phyloP scores from a whole-genome alignment of 2,329 filamentous ascomycete genomes.

The Onygenales sp. region DNA sequence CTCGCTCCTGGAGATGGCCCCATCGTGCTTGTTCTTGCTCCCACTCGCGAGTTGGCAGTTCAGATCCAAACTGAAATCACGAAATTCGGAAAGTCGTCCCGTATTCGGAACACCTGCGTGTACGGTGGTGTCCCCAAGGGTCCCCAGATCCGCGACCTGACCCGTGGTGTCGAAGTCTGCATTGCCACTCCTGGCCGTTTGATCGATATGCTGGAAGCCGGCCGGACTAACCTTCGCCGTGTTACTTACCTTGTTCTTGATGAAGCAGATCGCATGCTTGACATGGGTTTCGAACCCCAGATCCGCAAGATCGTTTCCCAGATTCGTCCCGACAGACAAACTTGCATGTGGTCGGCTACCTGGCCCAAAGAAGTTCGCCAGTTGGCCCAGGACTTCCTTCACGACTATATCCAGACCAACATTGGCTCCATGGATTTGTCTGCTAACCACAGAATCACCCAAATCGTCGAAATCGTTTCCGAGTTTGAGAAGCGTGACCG shows the following conservation, averaged over 20 bases:
- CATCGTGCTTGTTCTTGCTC: constrained; percentile 90
- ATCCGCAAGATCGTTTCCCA: constrained; percentile 98
- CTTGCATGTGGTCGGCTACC: constrained; percentile 98
- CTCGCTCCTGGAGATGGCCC: constrained; percentile 90
- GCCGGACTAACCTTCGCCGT: constrained; percentile 94
- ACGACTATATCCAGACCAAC: constrained; percentile 97
- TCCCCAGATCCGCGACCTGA: constrained; percentile 88
- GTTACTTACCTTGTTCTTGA: constrained; percentile 98
- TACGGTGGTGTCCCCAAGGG: constrained; percentile 99
- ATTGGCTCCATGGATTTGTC: constrained; percentile 93
- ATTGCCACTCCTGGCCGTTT: constrained; percentile 96
- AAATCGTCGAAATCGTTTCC: constrained; percentile 91
- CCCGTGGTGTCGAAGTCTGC: constrained; percentile 93
- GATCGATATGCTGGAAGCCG: constrained; percentile 96
- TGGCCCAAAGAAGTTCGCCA: constrained; percentile 98
- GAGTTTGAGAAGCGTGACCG: constrained; percentile 96
- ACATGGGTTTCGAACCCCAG: constrained; percentile 99
- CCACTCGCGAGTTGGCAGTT: constrained; percentile 93
- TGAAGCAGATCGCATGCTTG: constrained; percentile 98
- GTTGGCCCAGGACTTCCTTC: constrained; percentile 80
- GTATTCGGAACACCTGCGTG: constrained; percentile 96
- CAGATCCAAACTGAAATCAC: constrained; percentile 98
- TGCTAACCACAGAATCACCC: constrained; percentile 95
- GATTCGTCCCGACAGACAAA: constrained; percentile 96
- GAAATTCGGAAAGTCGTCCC: constrained; percentile 96